Percentiles rank a stretch among this genome's conserved stretches.
phyloP scores from a whole-genome alignment of 768 basidiomycete species.

The Strobilomyces confusus region DNA sequence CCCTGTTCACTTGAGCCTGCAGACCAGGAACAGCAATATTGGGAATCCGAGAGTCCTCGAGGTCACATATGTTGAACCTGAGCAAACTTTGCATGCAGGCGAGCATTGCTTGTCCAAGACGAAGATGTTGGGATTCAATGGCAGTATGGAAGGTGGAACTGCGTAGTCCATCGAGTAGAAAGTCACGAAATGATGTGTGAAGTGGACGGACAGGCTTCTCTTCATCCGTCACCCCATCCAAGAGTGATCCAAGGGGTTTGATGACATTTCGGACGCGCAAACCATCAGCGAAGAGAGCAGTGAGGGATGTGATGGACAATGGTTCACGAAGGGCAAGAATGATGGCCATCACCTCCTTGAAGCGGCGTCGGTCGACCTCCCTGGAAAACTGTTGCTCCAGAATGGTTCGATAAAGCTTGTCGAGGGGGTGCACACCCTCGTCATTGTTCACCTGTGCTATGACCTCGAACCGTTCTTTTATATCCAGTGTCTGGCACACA shows the following conservation, averaged over 20 bases:
- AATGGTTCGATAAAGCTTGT: not conserved
- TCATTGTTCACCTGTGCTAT: too few relatives aligned
- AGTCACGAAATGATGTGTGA: not conserved
- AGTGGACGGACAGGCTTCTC: not conserved
- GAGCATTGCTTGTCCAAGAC: not conserved
- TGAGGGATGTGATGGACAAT: not conserved
- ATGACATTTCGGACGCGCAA: not conserved
- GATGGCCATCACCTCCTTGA: not conserved
- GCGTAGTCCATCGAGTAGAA: not conserved
- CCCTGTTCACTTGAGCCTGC: too few relatives aligned
- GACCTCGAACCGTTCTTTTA: too few relatives aligned
- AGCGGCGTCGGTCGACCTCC: not conserved
- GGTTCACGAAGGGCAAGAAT: not conserved
- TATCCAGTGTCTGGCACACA: not conserved
- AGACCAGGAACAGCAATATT: too few relatives aligned
- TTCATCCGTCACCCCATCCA: not conserved
- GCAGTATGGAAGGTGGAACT: not conserved
- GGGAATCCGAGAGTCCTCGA: too few relatives aligned
- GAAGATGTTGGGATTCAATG: not conserved
- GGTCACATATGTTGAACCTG: too few relatives aligned
- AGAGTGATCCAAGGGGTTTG: not conserved
- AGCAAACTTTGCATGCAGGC: not conserved
- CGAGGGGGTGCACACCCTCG: too few relatives aligned
- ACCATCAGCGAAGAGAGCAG: not conserved
- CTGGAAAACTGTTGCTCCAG: not conserved